phyloP scores from a whole-genome alignment of 1,284 basidiomycete genomes.

The Malassezia caprae region DNA sequence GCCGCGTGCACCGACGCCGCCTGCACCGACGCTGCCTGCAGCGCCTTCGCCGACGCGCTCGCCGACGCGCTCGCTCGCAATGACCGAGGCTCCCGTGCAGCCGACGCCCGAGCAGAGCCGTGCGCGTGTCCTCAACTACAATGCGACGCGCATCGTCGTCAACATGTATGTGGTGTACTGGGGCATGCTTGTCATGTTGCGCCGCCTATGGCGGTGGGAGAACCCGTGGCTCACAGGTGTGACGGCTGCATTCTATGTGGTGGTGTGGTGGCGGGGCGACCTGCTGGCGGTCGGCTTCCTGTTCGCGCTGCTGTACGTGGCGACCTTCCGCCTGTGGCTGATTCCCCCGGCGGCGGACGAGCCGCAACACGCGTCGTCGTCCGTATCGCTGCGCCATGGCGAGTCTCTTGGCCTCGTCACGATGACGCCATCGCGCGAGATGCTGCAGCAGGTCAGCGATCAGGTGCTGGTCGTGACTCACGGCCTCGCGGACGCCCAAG shows the following conservation, averaged over 20 bases:
- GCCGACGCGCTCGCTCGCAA: background rate
- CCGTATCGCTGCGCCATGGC: background rate
- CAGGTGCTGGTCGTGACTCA: conserved; percentile 13
- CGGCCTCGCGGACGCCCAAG: conserved; percentile 21
- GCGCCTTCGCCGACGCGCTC: background rate
- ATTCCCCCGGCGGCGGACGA: conserved; percentile 8
- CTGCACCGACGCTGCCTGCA: background rate
- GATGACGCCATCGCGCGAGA: background rate
- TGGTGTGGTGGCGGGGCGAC: conserved; percentile 25
- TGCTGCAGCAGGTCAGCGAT: conserved; percentile 17
- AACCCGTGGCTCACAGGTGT: conserved; percentile 7
- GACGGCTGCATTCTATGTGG: conserved; percentile 12
- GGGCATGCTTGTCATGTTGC: conserved; percentile 14
- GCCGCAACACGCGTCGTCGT: background rate
- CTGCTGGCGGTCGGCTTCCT: conserved; percentile 18
- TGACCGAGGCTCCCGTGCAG: background rate
- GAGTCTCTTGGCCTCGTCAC: background rate
- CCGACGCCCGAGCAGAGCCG: background rate
- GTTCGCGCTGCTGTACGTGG: conserved; percentile 15
- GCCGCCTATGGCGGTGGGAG: conserved; percentile 22
- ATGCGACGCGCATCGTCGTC: conserved; percentile 13
- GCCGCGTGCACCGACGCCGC: background rate
- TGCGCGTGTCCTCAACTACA: conserved; percentile 10
- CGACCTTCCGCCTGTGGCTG: conserved; percentile 16
- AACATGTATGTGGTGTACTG: conserved; percentile 19